Evolutionary conservation across 2,329 filamentous ascomycete genomes (phyloP).

Genomic region (Dactylellina drechsleri): DNA sequence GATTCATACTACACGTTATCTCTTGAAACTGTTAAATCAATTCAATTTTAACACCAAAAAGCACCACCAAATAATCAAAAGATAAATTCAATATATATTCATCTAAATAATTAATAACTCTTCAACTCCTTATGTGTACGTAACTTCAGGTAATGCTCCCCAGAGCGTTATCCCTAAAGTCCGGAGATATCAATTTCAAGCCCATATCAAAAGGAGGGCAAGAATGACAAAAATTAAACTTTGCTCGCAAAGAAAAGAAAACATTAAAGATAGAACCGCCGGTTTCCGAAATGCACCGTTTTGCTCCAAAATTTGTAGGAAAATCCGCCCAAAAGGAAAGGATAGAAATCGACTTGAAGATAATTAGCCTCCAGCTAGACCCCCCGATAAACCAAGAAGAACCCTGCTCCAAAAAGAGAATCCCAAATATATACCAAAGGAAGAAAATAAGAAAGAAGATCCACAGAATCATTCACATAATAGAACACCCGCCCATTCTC

Average conservation of each 20-base stretch:
- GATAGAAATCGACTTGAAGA: slow-evolving; percentile 1
- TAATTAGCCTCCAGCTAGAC: slow-evolving; percentile 28
- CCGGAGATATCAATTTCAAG: slow-evolving; percentile 25
- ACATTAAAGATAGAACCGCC: background rate
- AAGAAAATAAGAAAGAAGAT: background rate
- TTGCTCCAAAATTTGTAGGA: background rate
- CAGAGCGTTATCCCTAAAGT: background rate
- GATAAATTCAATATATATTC: background rate
- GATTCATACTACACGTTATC: no score
- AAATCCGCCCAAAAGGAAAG: background rate
- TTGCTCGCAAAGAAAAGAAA: slow-evolving; percentile 21
- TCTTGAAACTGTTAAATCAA: no score
- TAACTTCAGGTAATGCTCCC: no score
- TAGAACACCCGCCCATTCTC: slow-evolving; percentile 40
- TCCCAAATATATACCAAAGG: slow-evolving; percentile 13
- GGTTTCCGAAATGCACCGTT: background rate
- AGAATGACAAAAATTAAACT: slow-evolving; percentile 6
- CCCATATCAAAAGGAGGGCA: background rate
- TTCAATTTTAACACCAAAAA: no score
- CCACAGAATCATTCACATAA: slow-evolving; percentile 31
- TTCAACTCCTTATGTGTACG: slow-evolving; percentile 22
- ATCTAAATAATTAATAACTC: background rate
- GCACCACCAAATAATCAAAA: background rate
- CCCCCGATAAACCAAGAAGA: background rate
- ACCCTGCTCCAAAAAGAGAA: slow-evolving; percentile 7